Evolutionary conservation across 345 rosid species (phyloP).

Genomic region (Rubroshorea leprosula): DNA sequence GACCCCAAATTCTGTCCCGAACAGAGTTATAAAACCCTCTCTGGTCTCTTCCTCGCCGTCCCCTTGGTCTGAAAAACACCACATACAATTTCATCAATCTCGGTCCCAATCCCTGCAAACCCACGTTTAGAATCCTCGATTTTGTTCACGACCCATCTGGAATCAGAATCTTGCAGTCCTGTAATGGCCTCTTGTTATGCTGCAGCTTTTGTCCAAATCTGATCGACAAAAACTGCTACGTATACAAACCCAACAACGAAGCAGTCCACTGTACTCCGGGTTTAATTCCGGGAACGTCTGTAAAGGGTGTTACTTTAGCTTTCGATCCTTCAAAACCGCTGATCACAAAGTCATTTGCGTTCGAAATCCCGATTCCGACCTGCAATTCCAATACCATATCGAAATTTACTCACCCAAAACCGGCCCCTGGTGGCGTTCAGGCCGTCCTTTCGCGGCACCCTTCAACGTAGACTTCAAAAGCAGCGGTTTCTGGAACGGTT

Average conservation of each 20-base stretch:
- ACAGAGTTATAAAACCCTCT: neutral
- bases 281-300: neutral
- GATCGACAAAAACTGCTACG: slow-evolving; percentile 12
- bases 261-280: slow-evolving; percentile 26
- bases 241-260: slow-evolving; percentile 40
- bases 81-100: slow-evolving; percentile 18
- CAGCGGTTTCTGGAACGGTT: slow-evolving; percentile 28
- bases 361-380: neutral
- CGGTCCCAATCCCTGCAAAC: slow-evolving; percentile 1
- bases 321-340: slow-evolving; percentile 39
- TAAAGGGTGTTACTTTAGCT: slow-evolving; percentile 23
- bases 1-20: slow-evolving; percentile 17
- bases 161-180: slow-evolving; percentile 33
- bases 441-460: slow-evolving; percentile 3
- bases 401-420: slow-evolving; percentile 27
- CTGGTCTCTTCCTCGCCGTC: slow-evolving; percentile 13
- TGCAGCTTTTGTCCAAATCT: slow-evolving; percentile 6
- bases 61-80: neutral
- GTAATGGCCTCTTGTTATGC: slow-evolving; percentile 45
- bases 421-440: slow-evolving; percentile 28
- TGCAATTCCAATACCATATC: slow-evolving; percentile 10
- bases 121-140: slow-evolving; percentile 22
- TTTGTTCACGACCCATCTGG: slow-evolving; percentile 15
- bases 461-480: neutral
- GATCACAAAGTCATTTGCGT: slow-evolving; percentile 37